Base-by-base conservation (phyloP, 257 asterid genomes). In the Fraxinus excelsior region DNA sequence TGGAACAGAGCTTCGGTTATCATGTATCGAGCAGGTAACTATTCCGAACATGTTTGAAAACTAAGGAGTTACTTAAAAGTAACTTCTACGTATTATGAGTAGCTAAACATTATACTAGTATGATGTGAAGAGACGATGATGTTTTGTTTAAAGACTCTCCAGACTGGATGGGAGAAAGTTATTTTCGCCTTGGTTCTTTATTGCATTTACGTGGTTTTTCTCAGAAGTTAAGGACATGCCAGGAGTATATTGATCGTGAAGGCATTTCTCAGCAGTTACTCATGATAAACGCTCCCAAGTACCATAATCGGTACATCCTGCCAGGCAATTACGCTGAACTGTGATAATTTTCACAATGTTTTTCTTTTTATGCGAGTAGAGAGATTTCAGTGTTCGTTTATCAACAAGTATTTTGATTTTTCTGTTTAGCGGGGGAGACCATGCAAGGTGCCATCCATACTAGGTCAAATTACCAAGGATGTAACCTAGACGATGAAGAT, bases 351-450 rank as follows among this genome's bases (percentile, higher is more conserved):
- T 14, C 23, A 19, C n/a, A 0, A 51, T 51, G 56, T 44, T 81
- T 35, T 72, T 7, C 44, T 21, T 3, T 23, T 25, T 67, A 51
- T 34, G 34, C 26, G 4, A 38, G 12, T 23, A 29, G 34, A 73
- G 34, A 51, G 42, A 0, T 42, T 42, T 26, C 34, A 46, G 21
- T 4, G 23, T 51, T 51, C 8, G 23, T 51, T 51, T 51, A 51
- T 49, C 62, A 14, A 49, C 23, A 4, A 51, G 21, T 49, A 29
- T 13, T 64, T 46, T 7, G 67, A 9, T 26, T 9, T 38, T 72
- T 74, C 25, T 69, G 58, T 77, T 32, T 80, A 93, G 98, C 84
- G 72, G 99, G 97, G 34, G 97, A 91, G 88, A 90, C 96, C 18
- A 79, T 84, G 87, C 76, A 83, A 71, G 91, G 94, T 70, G 79